A percentile compares a stretch with the other conserved stretches of the same genome.
Evolutionary conservation across 148 eudicot genomes (phyloP).

Genomic region (Hydrangea macrophylla): DNA sequence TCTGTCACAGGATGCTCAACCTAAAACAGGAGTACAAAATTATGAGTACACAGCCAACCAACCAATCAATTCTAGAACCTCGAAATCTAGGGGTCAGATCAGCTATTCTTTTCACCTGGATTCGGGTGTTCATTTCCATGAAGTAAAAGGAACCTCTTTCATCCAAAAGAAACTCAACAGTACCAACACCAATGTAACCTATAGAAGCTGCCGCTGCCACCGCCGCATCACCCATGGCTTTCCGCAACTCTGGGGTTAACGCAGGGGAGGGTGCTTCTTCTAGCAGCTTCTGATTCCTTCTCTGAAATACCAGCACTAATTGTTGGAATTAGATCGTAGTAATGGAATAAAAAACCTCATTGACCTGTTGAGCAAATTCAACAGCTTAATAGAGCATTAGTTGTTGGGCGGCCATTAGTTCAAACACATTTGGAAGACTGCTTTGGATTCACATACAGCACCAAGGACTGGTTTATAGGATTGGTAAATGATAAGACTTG

Average conservation of each 20-base stretch:
- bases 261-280: constrained; percentile 99
- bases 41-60: background rate
- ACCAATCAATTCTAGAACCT: background rate
- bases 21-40: constrained; percentile 24
- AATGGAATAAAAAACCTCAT: background rate
- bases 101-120: constrained; percentile 54
- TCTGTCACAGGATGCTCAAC: constrained; percentile 99
- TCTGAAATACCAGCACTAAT: constrained; percentile 38
- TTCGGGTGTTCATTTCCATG: constrained; percentile 98
- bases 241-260: constrained; percentile 78
- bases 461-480: background rate
- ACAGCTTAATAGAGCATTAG: background rate
- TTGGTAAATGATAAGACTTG: background rate
- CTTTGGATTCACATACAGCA: background rate
- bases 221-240: constrained; percentile 99
- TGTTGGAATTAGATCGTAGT: no score
- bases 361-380: background rate
- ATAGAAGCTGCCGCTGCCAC: constrained; percentile 97
- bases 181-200: constrained; percentile 95
- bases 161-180: constrained; percentile 92
- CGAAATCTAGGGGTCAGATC: background rate
- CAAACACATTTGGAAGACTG: background rate
- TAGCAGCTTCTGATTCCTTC: constrained; percentile 96
- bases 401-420: background rate
- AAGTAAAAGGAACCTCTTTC: constrained; percentile 96